A percentile compares a stretch with the other conserved stretches of the same genome.
Conservation (phyloP, 75 land plant genomes). For the Pinus albicaulis region DNA sequence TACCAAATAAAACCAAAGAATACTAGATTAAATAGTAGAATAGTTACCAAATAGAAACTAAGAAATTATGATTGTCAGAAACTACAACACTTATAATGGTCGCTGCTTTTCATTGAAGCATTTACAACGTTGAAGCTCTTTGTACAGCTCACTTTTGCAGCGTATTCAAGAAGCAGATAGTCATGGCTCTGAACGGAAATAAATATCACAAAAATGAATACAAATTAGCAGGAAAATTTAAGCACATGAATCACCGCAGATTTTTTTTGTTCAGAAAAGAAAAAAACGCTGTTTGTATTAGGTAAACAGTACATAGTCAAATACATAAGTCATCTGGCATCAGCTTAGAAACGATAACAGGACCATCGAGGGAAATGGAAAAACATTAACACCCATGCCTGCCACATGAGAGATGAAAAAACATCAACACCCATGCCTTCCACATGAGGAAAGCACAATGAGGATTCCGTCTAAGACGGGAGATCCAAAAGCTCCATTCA, state of each 20-base stretch:
- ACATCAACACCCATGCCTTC: no score
- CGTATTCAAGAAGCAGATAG: slow-evolving; percentile 68
- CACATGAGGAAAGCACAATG: no score
- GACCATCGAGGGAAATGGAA: no score
- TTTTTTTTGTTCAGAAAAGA: no score
- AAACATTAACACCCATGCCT: no score
- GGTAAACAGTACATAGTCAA: slow-evolving; percentile 57
- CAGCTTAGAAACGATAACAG: no score
- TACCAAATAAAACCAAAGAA: neutral
- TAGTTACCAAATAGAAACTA: no score
- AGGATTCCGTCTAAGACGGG: no score
- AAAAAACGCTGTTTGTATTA: no score
- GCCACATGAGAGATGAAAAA: no score
- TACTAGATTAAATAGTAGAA: neutral
- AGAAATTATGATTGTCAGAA: no score
- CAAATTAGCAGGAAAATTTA: neutral
- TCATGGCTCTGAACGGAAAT: slow-evolving; percentile 34
- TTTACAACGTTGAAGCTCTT: slow-evolving; percentile 39
- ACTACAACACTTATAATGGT: slow-evolving; percentile 45
- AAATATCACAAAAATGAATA: neutral
- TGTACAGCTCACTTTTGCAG: slow-evolving; percentile 67
- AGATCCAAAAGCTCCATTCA: no score
- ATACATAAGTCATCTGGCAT: slow-evolving; percentile 46
- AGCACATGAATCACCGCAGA: neutral
- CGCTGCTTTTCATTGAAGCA: slow-evolving; percentile 46